Evolutionary conservation across 306 rosid species (phyloP).

Genomic region (Medicago arabica): DNA sequence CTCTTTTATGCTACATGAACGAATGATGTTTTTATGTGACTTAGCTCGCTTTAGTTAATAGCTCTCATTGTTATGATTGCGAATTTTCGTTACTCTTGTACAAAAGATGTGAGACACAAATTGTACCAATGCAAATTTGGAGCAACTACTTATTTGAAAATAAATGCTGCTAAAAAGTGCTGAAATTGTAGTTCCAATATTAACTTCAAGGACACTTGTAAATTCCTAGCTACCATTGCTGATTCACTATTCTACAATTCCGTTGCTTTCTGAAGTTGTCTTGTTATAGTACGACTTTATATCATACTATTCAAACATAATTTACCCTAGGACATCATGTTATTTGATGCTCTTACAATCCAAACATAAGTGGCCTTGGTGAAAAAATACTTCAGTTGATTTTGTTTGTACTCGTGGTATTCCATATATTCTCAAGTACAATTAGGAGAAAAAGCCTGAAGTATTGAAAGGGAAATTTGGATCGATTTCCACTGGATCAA

Average conservation of each 20-base stretch:
- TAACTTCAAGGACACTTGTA: conserved; percentile 16
- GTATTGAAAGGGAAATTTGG: conserved; percentile 67
- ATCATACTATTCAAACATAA: neutral
- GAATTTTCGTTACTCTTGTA: neutral
- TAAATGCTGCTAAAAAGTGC: conserved; percentile 8
- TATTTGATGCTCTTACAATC: neutral
- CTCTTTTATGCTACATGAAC: neutral
- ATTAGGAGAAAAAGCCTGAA: conserved; percentile 62
- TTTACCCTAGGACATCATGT: conserved; percentile 1
- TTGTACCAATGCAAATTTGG: conserved; percentile 12
- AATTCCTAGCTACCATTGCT: conserved; percentile 27
- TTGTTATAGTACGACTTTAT: conserved; percentile 1
- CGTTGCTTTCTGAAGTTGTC: conserved; percentile 18
- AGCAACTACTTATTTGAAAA: conserved; percentile 28
- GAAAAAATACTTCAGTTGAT: neutral
- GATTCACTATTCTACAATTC: conserved; percentile 32
- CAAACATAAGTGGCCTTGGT: neutral
- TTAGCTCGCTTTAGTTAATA: conserved; percentile 9
- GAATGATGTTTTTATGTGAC: conserved; percentile 23
- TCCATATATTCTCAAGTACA: conserved; percentile 18
- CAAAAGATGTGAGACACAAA: conserved; percentile 18
- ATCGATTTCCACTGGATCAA: conserved; percentile 59
- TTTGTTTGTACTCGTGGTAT: neutral
- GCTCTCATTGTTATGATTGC: neutral
- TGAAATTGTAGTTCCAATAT: conserved; percentile 25